A percentile compares a stretch with the other conserved stretches of the same genome.
These are phyloP conservation scores for Cymbidium sinense DNA, from an alignment of 106 monocot species.

Conservation along the genomic window DNA sequence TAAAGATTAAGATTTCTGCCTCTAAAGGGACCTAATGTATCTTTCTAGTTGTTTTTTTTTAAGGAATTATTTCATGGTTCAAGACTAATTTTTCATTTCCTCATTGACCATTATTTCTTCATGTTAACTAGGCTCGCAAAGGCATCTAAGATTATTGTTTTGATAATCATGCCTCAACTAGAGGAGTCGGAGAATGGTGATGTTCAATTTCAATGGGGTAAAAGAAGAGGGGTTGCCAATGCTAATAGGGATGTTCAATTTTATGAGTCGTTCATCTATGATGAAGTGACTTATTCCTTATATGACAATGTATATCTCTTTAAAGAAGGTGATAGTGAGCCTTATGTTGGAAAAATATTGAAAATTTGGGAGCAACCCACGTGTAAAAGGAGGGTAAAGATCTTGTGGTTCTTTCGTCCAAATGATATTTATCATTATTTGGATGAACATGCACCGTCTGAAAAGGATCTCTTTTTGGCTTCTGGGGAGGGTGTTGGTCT, in stretches of 20 bases:
- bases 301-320: slow-evolving; percentile 69
- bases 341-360: slow-evolving; percentile 66
- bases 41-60: neutral
- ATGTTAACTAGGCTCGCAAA: slow-evolving; percentile 5
- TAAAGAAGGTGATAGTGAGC: slow-evolving; percentile 36
- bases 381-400: slow-evolving; percentile 40
- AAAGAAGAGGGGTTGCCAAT: slow-evolving; percentile 34
- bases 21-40: too few species aligned
- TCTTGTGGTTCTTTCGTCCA: slow-evolving; percentile 72
- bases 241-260: slow-evolving; percentile 36
- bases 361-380: slow-evolving; percentile 73
- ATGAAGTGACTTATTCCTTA: slow-evolving; percentile 38
- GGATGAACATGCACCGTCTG: slow-evolving; percentile 22
- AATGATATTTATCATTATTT: slow-evolving; percentile 40
- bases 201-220: slow-evolving; percentile 54
- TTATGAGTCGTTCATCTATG: slow-evolving; percentile 61
- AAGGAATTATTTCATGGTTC: neutral
- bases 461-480: slow-evolving; percentile 76
- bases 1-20: too few species aligned
- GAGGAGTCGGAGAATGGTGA: slow-evolving; percentile 15
- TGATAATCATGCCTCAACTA: slow-evolving; percentile 11
- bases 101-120: neutral
- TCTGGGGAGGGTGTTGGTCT: slow-evolving; percentile 57
- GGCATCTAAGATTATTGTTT: neutral
- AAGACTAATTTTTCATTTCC: neutral